phyloP scores from a whole-genome alignment of 176 grass and related monocot species.

The Phyllostachys edulis region DNA sequence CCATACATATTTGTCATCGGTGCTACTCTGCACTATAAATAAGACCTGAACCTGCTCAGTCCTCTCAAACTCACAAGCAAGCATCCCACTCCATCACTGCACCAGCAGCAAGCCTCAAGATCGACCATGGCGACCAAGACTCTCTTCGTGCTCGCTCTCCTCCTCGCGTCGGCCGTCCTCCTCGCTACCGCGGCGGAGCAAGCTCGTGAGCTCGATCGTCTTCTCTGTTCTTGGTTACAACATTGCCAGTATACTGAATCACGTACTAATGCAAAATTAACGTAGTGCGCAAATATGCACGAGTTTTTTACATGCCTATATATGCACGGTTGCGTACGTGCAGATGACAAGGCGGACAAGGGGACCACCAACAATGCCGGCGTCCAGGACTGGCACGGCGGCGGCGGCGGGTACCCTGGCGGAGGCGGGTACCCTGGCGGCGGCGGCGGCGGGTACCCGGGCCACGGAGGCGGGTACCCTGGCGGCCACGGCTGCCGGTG shows the following conservation, averaged over 20 bases:
- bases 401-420: too few species aligned
- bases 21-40: neutral
- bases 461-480: too few species aligned
- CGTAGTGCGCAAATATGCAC: neutral
- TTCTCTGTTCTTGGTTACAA: neutral
- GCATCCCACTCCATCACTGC: neutral
- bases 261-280: too few species aligned
- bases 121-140: conserved; percentile 53
- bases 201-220: conserved; percentile 25
- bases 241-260: neutral
- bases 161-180: conserved; percentile 37
- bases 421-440: too few species aligned
- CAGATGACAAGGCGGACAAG: conserved; percentile 2
- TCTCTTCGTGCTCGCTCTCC: conserved; percentile 39
- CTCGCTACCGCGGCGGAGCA: conserved; percentile 35
- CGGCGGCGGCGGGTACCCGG: too few species aligned
- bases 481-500: too few species aligned
- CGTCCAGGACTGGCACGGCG: conserved; percentile 24
- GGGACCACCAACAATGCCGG: neutral
- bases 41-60: neutral
- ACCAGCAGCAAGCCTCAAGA: neutral
- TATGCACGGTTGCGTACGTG: neutral
- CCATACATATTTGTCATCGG: too few species aligned
- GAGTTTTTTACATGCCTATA: neutral
- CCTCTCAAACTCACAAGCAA: conserved; percentile 14